Evolutionary conservation across 768 basidiomycete species (phyloP).

Genomic region (Kwoniella dejecticola): DNA sequence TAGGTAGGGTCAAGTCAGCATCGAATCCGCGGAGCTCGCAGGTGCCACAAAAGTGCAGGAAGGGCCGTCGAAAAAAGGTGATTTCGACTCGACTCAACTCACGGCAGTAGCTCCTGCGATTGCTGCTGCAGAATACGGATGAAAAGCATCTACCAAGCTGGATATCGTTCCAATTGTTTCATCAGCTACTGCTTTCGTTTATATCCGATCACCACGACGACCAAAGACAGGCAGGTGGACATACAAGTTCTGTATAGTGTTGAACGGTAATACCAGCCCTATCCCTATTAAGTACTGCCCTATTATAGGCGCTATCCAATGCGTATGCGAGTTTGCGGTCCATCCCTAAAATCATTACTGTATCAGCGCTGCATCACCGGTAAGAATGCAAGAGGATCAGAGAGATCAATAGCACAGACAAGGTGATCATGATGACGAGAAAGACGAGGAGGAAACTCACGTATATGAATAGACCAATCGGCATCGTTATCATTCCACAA

Average conservation of each 20-base stretch:
- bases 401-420: no score
- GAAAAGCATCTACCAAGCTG: constrained; percentile 52
- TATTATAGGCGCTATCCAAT: constrained; percentile 50
- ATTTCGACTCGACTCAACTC: no score
- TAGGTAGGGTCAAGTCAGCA: no score
- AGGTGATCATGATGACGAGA: no score
- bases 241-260: constrained; percentile 48
- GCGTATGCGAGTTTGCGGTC: constrained; percentile 42
- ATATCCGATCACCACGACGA: neutral
- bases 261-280: constrained; percentile 49
- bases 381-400: no score
- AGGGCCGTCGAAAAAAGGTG: no score
- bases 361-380: no score
- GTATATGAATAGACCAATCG: constrained; percentile 48
- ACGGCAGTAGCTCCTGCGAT: constrained; percentile 48
- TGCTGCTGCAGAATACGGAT: constrained; percentile 50
- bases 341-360: constrained; percentile 31
- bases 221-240: neutral
- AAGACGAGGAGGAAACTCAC: constrained; percentile 17
- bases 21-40: no score
- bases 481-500: constrained; percentile 47
- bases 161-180: neutral
- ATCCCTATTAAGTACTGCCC: constrained; percentile 33
- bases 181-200: neutral
- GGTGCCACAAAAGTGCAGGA: no score